A percentile compares a stretch with the other conserved stretches of the same genome.
These are phyloP conservation scores for Sporisorium sorghi DNA, from an alignment of 1,284 basidiomycete genomes.

Conservation along the genomic window DNA sequence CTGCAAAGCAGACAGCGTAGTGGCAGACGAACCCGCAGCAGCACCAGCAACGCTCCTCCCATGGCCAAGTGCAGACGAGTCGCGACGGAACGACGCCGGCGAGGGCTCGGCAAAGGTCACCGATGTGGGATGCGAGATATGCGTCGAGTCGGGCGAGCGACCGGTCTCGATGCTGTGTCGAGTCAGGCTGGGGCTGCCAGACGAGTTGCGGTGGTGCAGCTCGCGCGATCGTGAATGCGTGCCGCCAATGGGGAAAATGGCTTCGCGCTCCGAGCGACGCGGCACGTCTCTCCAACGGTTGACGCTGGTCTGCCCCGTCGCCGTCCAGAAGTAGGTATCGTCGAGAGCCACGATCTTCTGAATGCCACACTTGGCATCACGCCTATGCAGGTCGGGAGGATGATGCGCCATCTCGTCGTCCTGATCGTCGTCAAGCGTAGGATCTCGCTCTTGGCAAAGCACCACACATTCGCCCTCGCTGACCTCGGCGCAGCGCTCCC, in stretches of 20 bases:
- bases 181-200: constrained; percentile 26
- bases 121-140: constrained; percentile 27
- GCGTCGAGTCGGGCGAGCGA: constrained; percentile 26
- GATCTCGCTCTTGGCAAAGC: constrained; percentile 70
- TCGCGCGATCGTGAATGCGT: constrained; percentile 24
- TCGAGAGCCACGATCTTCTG: constrained; percentile 86
- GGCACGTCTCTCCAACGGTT: constrained; percentile 80
- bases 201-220: constrained; percentile 23
- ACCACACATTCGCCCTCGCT: constrained; percentile 89
- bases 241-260: constrained; percentile 52
- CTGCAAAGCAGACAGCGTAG: constrained; percentile 26
- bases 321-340: constrained; percentile 89
- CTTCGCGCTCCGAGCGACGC: constrained; percentile 45
- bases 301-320: constrained; percentile 82
- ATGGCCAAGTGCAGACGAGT: neutral
- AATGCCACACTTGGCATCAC: constrained; percentile 76
- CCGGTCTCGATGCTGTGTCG: constrained; percentile 35
- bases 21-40: constrained; percentile 8
- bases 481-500: constrained; percentile 82
- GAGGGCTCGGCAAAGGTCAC: constrained; percentile 47
- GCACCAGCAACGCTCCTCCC: neutral
- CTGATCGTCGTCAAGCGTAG: constrained; percentile 10
- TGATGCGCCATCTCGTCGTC: constrained; percentile 11
- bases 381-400: constrained; percentile 51
- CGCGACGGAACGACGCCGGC: constrained; percentile 7